Evolutionary conservation across 768 basidiomycete species (phyloP), one percentile per base, ranked within the genome.

Genomic region (Psilocybe cyanescens): DNA sequence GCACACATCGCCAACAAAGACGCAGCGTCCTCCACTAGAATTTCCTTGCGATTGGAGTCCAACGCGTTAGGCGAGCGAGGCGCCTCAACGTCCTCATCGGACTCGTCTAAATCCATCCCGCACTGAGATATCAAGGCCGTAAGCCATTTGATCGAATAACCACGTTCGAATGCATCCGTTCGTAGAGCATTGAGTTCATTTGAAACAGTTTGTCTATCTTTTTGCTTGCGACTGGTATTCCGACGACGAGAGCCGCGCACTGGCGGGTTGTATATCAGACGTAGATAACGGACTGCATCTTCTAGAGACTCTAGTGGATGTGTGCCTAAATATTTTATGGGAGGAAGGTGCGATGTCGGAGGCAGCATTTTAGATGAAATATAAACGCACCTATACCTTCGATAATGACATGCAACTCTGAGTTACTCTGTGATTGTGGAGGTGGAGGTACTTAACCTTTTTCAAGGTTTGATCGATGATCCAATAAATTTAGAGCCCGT

Each of bases 61-160:
- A 16, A 29, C 30, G 9, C 56, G 35, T 29, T 0, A 39, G 29
- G 41, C 44, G 45, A 16, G 3, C 58, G 51, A 0, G 33, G 24
- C 33, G 11, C 7, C 33, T 35, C 33, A 11, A 7, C 33, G 11
- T 60, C 54, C 4, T 57, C 57, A 16, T 68, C 72, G 3, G 66
- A 63, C 17, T 70, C 57, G 16, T 65, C 62, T 41, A 49, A 29
- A 48, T 55, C 37, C 16, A 61, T 37, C 14, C 74, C 70, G 50
- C 76, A 70, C 56, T 77, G 76, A 4, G 79, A 72, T 30, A 94
- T 75, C 52, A 95, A 79, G 2, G 83, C 76, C 3, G 85, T 90
- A 12, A 95, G 79, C 94, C 94, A 96, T 60, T 81, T 83, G 3
- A 92, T 81, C 0, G 88, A 81, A 56, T 88, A 87, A 0, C 82